Base-by-base conservation (phyloP, 2,329 filamentous ascomycete genomes). In the Diaporthe batatas region DNA sequence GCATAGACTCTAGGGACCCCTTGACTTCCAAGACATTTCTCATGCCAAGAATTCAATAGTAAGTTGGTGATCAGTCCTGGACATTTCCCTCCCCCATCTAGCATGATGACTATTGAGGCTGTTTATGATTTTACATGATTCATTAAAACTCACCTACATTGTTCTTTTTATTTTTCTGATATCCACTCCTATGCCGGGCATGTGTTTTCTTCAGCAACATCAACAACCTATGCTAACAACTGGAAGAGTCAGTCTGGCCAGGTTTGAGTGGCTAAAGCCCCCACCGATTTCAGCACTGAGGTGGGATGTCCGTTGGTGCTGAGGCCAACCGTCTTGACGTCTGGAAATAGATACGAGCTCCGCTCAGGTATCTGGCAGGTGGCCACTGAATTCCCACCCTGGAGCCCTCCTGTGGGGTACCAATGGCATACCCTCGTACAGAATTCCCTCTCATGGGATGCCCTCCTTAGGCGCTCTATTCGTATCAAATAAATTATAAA, bases 71-170 rank as follows among this genome's bases (percentile, higher is more conserved):
- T 14, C 7, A 23, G 25, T 5, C 8, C 44, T 23, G 5, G 4
- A n/a, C 14, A 6, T 36, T 6, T 21, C n/a, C 23, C 54, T n/a
- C 12, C 12, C 12, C 18, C 58, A 25, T 32, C 49, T 23, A 51
- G 11, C 34, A 29, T 73, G 72, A 73, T 73, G 72, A 73, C 64
- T 58, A n/a, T 47, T 67, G 72, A 73, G 72, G 72, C 72, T 73
- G 72, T 73, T 73, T 73, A 73, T 73, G 72, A 73, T 71, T 65
- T 34, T 42, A 59, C 3, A 73, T 73, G 72, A 73, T 73, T 73
- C 67, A 70, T 70, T 42, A n/a, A 71, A 73, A 73, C 68, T 71
- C 72, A 73, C 72, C 72, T 71, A 73, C 72, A 73, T 73, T 73
- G 68, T 73, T 73, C 68, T 71, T 73, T 58, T 67, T 68, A 8